Evolutionary conservation across 73 alveolate genomes (phyloP), one percentile per base, ranked within the genome.

Genomic region (Tetrahymena borealis): DNA sequence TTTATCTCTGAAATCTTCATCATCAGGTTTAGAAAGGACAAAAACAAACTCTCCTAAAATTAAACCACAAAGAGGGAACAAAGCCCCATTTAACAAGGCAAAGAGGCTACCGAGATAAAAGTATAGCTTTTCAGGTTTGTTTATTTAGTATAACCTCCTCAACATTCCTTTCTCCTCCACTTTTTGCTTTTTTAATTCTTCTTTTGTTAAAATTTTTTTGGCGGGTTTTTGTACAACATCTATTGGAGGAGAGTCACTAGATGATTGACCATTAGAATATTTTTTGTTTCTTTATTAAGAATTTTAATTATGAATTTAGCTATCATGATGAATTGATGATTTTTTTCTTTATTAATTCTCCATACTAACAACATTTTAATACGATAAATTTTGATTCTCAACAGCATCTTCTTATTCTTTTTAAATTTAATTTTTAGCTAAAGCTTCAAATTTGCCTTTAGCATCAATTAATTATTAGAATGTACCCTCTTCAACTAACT

Each of bases 401-500:
- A 11, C 33, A 31, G 18, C 91, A 38, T 33, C 43, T 38, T 79
- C 91, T 36, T 79, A 18, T 18, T 79, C 91, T 33, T 36, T 38
- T 36, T 36, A 38, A n/a, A 36, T 79, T 85, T 93, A 90, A 79
- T 85, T 93, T 39, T 93, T 93, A 15, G 95, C 95, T 28, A 93
- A 93, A 15, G 37, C 42, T 40, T 93, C 93, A 16, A 79, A 93
- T 20, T 93, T 85, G 42, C 95, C 95, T 37, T 41, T 43, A 4
- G 91, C 35, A 39, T 93, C 39, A 39, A 93, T 93, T 11, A 93
- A 32, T 16, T 79, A 32, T 20, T 93, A 20, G 38, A 79, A 92
- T 10, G 93, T 95, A 43, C 97, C 99, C 40, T 91, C 92, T 94
- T 97, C 99, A 79, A 93, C 92, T 28, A 97, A 91, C 40, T 39